Evolutionary conservation across 345 rosid genomes (phyloP).

Genomic region (Syzygium grande): DNA sequence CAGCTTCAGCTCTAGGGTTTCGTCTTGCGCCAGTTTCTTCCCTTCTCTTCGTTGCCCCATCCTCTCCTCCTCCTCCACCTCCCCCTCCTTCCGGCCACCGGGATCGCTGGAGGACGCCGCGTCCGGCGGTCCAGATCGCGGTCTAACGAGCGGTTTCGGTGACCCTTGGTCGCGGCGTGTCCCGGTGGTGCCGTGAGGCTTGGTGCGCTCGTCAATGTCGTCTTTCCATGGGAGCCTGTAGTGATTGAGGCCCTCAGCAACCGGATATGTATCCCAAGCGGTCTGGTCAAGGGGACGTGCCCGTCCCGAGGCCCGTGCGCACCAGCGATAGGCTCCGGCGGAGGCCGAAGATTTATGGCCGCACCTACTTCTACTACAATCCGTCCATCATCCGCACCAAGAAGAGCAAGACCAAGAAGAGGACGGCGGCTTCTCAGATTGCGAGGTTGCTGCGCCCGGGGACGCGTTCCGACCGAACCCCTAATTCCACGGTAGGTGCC

Average conservation of each 20-base stretch:
- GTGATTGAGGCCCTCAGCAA: slow-evolving; percentile 23
- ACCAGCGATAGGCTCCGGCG: slow-evolving; percentile 91
- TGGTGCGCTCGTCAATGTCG: not conserved
- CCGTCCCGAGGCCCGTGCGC: slow-evolving; percentile 78
- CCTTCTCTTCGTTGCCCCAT: not conserved
- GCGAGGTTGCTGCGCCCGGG: slow-evolving; percentile 77
- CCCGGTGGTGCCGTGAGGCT: not conserved
- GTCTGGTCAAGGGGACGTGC: slow-evolving; percentile 81
- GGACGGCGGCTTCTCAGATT: slow-evolving; percentile 91
- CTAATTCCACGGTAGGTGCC: slow-evolving; percentile 51
- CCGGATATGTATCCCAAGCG: slow-evolving; percentile 75
- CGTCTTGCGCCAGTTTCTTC: not conserved
- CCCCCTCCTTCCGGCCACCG: not conserved
- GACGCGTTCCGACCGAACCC: slow-evolving; percentile 39
- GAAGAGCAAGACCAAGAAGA: slow-evolving; percentile 74
- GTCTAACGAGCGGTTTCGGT: not conserved
- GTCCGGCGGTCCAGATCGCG: not conserved
- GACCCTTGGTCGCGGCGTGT: not conserved
- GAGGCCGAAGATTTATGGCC: slow-evolving; percentile 63
- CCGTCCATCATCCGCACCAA: slow-evolving; percentile 45
- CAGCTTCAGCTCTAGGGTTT: not conserved
- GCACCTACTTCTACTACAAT: slow-evolving; percentile 56
- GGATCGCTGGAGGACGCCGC: not conserved
- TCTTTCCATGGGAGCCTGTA: slow-evolving; percentile 32
- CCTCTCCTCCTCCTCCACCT: not conserved